Base-by-base conservation (phyloP, 805 yeast species). In the Cyberlindnera euphorbiiphila region DNA sequence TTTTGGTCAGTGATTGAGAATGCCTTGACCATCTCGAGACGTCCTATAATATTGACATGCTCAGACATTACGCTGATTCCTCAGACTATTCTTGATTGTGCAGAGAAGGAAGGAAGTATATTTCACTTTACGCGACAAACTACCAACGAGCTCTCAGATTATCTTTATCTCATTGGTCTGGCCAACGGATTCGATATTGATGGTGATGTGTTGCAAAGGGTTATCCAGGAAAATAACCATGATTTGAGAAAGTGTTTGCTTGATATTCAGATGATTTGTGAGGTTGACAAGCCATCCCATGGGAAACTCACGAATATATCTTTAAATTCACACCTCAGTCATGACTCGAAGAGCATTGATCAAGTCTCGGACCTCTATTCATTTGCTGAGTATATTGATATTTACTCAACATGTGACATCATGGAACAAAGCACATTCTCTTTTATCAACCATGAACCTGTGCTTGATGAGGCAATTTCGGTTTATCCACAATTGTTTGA, bases 1-100 rank as follows among this genome's bases (percentile, higher is more conserved):
- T 89, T 91, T 54, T 93, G 97, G 96, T 53, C 68, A 1, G 77
- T 81, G 2, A 68, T 87, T 3, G 74, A 72, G 31, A 80, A 76
- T 33, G 67, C 85, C 11, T 59, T 87, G 26, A 66, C 68, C 25
- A 69, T 72, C 13, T 71, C 86, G 0, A 66, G 85, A 46, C 62
- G 89, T 37, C 95, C 95, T 0, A 69, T 86, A 0, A 69, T 85
- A 1, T 44, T 86, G 11, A 81, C 88, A 0, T 83, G 89, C 51
- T 62, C 68, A 7, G 76, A 75, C 43, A 37, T 64, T 3, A 52
- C 55, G 9, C 63, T 59, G 23, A 58, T 81, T 6, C 88, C 88
- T 0, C 47, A 51, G 20, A 63, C 57, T 29, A 51, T 82, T 6
- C 43, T 70, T 15, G 73, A 74, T 8, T 52, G 67, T 28, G 74